A percentile compares a stretch with the other conserved stretches of the same genome.
phyloP scores from a whole-genome alignment of 1,284 basidiomycete genomes.

The Ustilago trichophora region DNA sequence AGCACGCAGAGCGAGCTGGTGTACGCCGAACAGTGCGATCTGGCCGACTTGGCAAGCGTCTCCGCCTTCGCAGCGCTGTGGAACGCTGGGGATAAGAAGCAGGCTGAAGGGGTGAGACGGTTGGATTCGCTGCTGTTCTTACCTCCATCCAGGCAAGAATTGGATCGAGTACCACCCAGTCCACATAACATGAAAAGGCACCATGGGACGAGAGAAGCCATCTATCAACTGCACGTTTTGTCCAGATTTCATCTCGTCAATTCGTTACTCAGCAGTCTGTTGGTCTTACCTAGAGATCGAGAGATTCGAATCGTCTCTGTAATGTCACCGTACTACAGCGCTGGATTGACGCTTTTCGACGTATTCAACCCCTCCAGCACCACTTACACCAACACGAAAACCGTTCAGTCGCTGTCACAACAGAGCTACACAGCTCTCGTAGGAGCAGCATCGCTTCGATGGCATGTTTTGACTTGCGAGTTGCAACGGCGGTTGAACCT shows the following conservation, averaged over 20 bases:
- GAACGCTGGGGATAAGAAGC: conserved; percentile 49
- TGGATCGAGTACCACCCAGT: neutral
- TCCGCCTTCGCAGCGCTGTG: conserved; percentile 50
- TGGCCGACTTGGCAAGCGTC: conserved; percentile 39
- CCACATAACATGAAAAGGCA: neutral
- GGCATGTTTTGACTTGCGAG: conserved; percentile 49
- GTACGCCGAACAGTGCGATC: conserved; percentile 61
- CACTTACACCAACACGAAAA: neutral
- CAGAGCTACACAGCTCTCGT: conserved; percentile 17
- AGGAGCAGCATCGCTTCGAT: conserved; percentile 47
- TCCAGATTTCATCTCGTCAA: conserved; percentile 58
- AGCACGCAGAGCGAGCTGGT: conserved; percentile 54
- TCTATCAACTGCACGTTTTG: conserved; percentile 47
- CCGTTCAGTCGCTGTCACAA: conserved; percentile 8
- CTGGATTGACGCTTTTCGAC: conserved; percentile 49
- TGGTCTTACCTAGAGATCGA: conserved; percentile 50
- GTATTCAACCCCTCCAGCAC: neutral
- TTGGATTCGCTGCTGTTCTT: conserved; percentile 28
- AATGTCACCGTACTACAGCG: conserved; percentile 59
- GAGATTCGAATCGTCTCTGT: conserved; percentile 57
- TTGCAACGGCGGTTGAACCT: conserved; percentile 55
- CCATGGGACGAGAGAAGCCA: neutral
- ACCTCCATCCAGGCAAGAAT: conserved; percentile 11
- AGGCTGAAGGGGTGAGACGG: conserved; percentile 18
- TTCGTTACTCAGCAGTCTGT: conserved; percentile 49